Conservation (phyloP, 108 stramenopile species). For the Aurantiochytrium sp. region DNA sequence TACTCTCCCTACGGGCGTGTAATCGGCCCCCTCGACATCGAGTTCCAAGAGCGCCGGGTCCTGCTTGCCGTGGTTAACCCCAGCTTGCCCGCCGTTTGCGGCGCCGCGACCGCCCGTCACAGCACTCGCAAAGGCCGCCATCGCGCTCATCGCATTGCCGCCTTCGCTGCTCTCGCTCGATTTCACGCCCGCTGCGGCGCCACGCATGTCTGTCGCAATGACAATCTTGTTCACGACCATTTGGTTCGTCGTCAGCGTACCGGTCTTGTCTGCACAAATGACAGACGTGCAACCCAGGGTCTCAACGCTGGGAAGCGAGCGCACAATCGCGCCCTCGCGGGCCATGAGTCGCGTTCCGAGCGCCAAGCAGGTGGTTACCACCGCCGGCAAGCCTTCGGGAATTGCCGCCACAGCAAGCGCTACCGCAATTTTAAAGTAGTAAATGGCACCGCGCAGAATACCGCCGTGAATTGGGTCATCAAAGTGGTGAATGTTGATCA, state of each 20-base stretch:
- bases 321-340: constrained; percentile 73
- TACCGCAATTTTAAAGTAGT: constrained; percentile 86
- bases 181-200: neutral
- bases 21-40: constrained; percentile 36
- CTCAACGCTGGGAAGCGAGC: constrained; percentile 87
- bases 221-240: constrained; percentile 63
- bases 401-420: constrained; percentile 95
- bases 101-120: neutral
- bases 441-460: constrained; percentile 64
- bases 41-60: constrained; percentile 27
- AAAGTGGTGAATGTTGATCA: constrained; percentile 87
- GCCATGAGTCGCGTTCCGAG: constrained; percentile 90
- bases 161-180: neutral
- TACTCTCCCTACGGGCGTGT: constrained; percentile 33
- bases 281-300: constrained; percentile 87
- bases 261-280: constrained; percentile 92
- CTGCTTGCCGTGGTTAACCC: neutral
- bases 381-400: constrained; percentile 83
- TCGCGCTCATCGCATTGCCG: neutral
- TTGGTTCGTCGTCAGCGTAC: constrained; percentile 91
- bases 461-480: constrained; percentile 66
- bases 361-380: constrained; percentile 77
- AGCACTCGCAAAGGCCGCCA: neutral
- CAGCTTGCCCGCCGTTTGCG: neutral
- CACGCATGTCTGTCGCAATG: constrained; percentile 12